These are phyloP conservation scores for Arctium minus DNA, from an alignment of 129 eudicot species.

Conservation along the genomic window DNA sequence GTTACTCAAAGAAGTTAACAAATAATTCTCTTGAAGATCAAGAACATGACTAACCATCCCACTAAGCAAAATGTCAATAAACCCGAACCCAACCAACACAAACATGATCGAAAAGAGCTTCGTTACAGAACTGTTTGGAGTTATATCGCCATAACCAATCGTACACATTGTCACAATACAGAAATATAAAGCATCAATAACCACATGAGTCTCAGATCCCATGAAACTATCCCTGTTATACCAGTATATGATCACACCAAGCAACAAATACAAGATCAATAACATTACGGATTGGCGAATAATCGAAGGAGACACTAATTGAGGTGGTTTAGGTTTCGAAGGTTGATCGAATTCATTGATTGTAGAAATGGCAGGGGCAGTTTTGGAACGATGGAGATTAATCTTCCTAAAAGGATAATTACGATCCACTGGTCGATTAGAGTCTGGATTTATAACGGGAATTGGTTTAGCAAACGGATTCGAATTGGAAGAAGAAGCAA, in stretches of 20 bases:
- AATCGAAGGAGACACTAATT: conserved; percentile 36
- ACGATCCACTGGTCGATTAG: conserved; percentile 6
- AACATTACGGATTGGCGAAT: conserved; percentile 50
- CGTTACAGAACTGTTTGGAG: conserved; percentile 46
- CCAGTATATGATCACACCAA: conserved; percentile 57
- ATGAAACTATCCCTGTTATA: conserved; percentile 39
- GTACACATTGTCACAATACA: conserved; percentile 72
- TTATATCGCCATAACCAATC: conserved; percentile 81
- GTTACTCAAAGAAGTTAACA: conserved; percentile 36
- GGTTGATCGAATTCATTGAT: conserved; percentile 29
- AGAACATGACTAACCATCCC: conserved; percentile 70
- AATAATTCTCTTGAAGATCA: conserved; percentile 63
- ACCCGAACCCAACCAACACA: conserved; percentile 71
- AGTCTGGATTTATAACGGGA: not conserved
- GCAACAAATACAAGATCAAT: conserved; percentile 41
- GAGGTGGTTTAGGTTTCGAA: conserved; percentile 14
- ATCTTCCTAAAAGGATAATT: conserved; percentile 9
- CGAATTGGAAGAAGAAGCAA: conserved; percentile 9
- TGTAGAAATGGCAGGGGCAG: conserved; percentile 63
- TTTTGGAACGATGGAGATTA: conserved; percentile 47
- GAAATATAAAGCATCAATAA: conserved; percentile 76
- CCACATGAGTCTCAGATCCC: conserved; percentile 48
- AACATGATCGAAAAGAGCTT: conserved; percentile 58
- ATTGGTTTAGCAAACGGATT: not conserved
- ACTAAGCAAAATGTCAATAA: conserved; percentile 61